Evolutionary conservation across 2,329 filamentous ascomycete genomes (phyloP), one percentile per base, ranked within the genome.

Genomic region (Thermothelomyces thermophilus): DNA sequence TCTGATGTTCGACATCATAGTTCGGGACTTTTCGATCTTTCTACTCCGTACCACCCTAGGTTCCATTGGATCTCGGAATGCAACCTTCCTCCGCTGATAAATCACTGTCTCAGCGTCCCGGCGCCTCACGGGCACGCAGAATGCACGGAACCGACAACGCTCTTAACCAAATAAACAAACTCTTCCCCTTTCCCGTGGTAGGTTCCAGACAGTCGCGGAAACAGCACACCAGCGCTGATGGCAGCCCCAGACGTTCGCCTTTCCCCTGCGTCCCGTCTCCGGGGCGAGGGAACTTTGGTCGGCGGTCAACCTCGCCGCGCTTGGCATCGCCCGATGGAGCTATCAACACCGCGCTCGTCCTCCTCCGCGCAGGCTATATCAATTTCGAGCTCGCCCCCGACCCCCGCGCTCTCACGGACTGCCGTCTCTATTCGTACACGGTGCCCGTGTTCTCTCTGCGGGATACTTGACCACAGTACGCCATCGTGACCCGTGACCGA

Each of bases 41-140:
- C 40, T 48, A 19, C 46, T 26, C n/a, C n/a, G n/a, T n/a, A n/a
- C n/a, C n/a, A 48, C 46, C 39, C n/a, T 36, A 17, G 16, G 46
- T 42, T 28, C 16, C 46, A 42, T 16, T 22, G 11, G n/a, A 48
- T 26, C 10, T 30, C 16, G 33, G 9, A 37, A 41, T 42, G 39
- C 10, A 31, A 48, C 39, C 39, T 30, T 9, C 30, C 36, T 10
- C 33, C 33, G 46, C 39, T 48, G 46, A 42, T 42, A 48, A 42
- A 48, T 30, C 10, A 4, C 19, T 19, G 16, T 39, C 33, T 48
- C 39, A 42, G 46, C 46, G 19, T 22, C 17, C 19, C 8, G 4
- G 31, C 4, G 13, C 17, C 17, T 35, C 13, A 20, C n/a, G 6
- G 16, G 10, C 7, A 37, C 13, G 11, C 33, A 17, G 33, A n/a